Base-by-base conservation (phyloP, 495 filamentous ascomycete species). In the Daldinia vernicosa region DNA sequence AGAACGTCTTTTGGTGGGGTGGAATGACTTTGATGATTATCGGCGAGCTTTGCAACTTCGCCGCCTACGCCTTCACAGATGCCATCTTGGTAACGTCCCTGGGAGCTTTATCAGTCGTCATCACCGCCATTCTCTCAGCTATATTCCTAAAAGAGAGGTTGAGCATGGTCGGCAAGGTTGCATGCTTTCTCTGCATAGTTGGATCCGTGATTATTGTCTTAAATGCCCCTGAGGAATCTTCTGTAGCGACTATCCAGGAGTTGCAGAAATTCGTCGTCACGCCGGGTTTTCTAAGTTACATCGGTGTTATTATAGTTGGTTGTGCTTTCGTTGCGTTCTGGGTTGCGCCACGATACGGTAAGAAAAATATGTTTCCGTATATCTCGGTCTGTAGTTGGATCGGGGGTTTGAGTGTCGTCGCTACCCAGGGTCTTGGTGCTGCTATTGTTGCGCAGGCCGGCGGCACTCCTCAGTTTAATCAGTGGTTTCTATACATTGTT, bases 1-100 rank as follows among this genome's bases (percentile, higher is more conserved):
- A 96, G 85, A 99, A 99, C 77, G 81, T 84, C 19, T 98, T 86
- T 82, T 99, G 95, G 95, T 99, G 95, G 95, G 78, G 81, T 24
- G 95, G 95, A 69, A 99, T 99, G 96, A 93, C 87, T 19, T 83
- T 99, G 76, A 99, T 99, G 95, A 96, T 98, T 70, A 75, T 98
- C 45, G 95, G 95, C 55, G 95, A 99, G 80, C 89, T 95, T 35
- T 97, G 95, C 88, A 99, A 99, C 80, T 98, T 99, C 75, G 93
- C 92, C 62, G 96, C 95, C 24, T 99, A 99, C 77, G 92, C 93
- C 51, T 98, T 99, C 76, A 94, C 95, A 72, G 95, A 99, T 79
- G 95, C 95, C 54, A 97, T 99, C 73, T 80, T 99, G 67, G 95
- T 99, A 52, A 98, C 95, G 6, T 95, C 96, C 11, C 80, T 99